Conservation (phyloP, 2,329 filamentous ascomycete species). For the Sporothrix phasma region DNA sequence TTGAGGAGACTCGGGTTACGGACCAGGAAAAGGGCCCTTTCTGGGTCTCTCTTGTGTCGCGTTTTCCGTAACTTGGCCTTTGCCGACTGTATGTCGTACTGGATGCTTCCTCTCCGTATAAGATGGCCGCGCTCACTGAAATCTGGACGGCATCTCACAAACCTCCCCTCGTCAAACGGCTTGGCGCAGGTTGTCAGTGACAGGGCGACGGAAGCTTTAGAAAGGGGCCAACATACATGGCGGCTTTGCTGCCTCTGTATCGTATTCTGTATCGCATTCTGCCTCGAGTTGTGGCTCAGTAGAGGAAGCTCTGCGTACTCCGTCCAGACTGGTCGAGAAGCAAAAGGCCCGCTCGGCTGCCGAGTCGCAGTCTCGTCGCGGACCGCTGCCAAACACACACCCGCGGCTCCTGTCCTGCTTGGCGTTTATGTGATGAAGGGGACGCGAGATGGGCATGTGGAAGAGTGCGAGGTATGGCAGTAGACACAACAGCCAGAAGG, state of each 20-base stretch:
- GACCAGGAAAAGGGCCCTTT: neutral
- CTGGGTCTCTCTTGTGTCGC: neutral
- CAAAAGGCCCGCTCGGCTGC: constrained; percentile 8
- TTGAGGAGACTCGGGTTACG: constrained; percentile 1
- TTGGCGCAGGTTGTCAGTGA: neutral
- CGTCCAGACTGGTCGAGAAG: neutral
- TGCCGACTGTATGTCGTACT: neutral
- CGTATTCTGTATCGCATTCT: neutral
- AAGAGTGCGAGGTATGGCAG: neutral
- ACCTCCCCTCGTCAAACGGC: neutral
- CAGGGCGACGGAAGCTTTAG: neutral
- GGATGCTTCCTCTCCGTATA: no score
- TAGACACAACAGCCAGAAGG: neutral
- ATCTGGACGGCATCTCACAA: neutral
- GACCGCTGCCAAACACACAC: constrained; percentile 13
- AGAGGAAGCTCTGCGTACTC: neutral
- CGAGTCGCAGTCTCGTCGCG: constrained; percentile 17
- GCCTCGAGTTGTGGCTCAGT: neutral
- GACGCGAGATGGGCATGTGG: neutral
- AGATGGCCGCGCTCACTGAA: no score
- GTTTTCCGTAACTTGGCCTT: neutral
- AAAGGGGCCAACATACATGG: neutral
- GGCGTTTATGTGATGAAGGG: constrained; percentile 2
- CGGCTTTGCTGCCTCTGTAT: neutral
- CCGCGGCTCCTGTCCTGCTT: constrained; percentile 12